Evolutionary conservation across 371 early-diverging fungal genomes (phyloP), one percentile per base, ranked within the genome.

Genomic region (Mortierella sp.): DNA sequence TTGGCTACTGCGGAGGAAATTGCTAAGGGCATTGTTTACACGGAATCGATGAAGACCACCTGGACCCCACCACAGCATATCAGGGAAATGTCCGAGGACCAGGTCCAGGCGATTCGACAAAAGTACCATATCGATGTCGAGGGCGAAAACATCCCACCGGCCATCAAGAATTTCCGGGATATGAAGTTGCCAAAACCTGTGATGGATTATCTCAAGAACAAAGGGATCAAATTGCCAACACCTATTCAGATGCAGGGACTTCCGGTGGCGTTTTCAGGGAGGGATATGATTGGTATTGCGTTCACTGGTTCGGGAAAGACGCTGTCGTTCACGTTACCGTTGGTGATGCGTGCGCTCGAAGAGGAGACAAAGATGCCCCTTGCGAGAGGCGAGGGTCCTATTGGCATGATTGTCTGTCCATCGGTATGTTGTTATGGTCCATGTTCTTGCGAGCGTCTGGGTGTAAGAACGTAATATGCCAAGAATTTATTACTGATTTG

Each of bases 241-340:
- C 95, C 99, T 26, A 99, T 99, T 88, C 99, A 99, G 90, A 94
- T 97, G 70, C 99, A 99, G 88, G 99, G 98, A 50, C 80, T 95
- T 54, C 94, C 97, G 10, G 91, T 94, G 10, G 94, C 94, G 13
- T 82, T 95, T 38, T 82, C 93, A 26, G 99, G 98, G 47, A 90
- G 98, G 72, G 98, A 98, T 81, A 96, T 99, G 95, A 98, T 99
- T 81, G 96, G 96, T 47, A 96, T 98, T 91, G 97, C 97, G 26
- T 97, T 98, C 87, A 99, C 99, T 14, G 99, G 99, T 26, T 98
- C 98, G n/a, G 99, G 99, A 52, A 99, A 99, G 90, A 99, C 99
- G 0, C 90, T 99, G 26, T 94, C 99, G 0, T 99, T 99, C 91
- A 96, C 96, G 21, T 83, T 99, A n/a, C 99, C 99, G 42, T 89